Conservation (phyloP, 225 moss, liverwort and hornwort species). For the Pseudisothecium myosuroides region DNA sequence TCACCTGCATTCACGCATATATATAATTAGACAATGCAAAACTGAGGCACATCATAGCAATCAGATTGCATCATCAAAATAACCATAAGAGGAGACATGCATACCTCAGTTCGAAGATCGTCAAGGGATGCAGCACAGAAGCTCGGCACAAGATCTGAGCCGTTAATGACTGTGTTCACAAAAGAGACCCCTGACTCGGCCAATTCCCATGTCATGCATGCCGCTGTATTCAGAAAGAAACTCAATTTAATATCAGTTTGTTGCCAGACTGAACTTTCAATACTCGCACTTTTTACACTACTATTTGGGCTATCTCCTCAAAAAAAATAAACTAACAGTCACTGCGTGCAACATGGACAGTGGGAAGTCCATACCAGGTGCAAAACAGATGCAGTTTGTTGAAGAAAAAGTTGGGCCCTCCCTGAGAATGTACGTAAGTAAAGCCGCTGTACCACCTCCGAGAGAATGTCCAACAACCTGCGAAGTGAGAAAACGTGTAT, state of each 20-base stretch:
- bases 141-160: slow-evolving; percentile 79
- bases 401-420: slow-evolving; percentile 65
- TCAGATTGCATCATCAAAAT: background rate
- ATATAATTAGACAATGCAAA: background rate
- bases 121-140: slow-evolving; percentile 79
- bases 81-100: background rate
- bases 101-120: slow-evolving; percentile 82
- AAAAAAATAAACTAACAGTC: background rate
- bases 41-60: background rate
- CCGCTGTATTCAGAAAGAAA: slow-evolving; percentile 31
- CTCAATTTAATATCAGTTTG: background rate
- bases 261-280: background rate
- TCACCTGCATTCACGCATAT: slow-evolving; percentile 30
- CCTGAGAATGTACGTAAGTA: slow-evolving; percentile 88
- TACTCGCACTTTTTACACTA: background rate
- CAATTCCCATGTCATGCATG: slow-evolving; percentile 94
- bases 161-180: slow-evolving; percentile 75
- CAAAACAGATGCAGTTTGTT: slow-evolving; percentile 75
- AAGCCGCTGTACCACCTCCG: slow-evolving; percentile 92
- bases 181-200: slow-evolving; percentile 69
- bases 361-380: slow-evolving; percentile 54
- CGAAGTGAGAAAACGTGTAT: background rate
- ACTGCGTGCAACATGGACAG: background rate
- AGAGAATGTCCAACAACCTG: slow-evolving; percentile 96
- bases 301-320: background rate